phyloP scores from a whole-genome alignment of 1,139 yeast species.

The Tardiomyces digboiensis region DNA sequence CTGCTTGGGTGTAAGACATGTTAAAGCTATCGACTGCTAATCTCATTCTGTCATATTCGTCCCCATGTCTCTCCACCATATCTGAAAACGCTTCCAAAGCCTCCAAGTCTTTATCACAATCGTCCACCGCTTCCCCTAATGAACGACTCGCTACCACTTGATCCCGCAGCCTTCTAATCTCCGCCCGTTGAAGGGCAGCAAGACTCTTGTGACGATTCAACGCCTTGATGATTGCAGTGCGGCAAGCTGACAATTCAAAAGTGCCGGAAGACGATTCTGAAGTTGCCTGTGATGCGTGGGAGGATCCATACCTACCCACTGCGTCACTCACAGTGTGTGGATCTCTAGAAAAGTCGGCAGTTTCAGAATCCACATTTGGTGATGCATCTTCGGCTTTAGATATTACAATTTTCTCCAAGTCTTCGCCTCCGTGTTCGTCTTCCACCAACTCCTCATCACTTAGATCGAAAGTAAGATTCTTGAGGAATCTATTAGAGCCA shows the following conservation, averaged over 20 bases:
- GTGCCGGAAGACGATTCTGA: too few relatives aligned
- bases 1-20: too few relatives aligned
- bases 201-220: background rate
- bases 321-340: too few relatives aligned
- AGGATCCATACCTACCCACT: too few relatives aligned
- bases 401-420: too few relatives aligned
- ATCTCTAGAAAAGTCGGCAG: too few relatives aligned
- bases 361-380: too few relatives aligned
- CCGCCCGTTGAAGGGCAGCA: background rate
- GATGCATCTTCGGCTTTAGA: too few relatives aligned
- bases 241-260: background rate
- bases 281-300: too few relatives aligned
- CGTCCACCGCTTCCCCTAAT: background rate
- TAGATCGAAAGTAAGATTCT: constrained; percentile 12
- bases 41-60: background rate
- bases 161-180: background rate
- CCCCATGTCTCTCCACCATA: background rate
- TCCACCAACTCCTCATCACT: constrained; percentile 11
- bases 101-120: background rate
- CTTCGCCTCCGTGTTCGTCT: too few relatives aligned
- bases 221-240: background rate
- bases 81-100: background rate
- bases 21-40: too few relatives aligned
- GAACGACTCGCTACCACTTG: background rate
- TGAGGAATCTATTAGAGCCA: constrained; percentile 27